Evolutionary conservation across 2,329 filamentous ascomycete species (phyloP), one percentile per base, ranked within the genome.

Genomic region (Chrysoporthe deuterocubensis): DNA sequence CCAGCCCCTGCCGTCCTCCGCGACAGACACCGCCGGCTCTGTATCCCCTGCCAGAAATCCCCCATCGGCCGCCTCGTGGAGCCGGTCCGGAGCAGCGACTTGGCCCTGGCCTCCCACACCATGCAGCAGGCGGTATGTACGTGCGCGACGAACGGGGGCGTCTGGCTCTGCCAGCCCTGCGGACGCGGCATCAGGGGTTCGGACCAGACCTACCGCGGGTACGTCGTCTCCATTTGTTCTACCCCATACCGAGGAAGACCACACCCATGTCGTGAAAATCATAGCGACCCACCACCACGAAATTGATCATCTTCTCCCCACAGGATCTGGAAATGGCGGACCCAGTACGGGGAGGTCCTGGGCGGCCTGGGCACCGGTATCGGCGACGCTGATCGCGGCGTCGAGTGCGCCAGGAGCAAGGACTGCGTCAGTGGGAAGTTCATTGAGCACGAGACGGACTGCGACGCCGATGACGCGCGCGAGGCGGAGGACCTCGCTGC

Each of bases 131-230:
- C 80, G 61, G 76, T 88, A 21, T 89, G 87, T 74, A 81, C 78
- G 54, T 89, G 87, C 73, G 82, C 79, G 1, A 78, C 78, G 1
- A 79, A 86, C 11, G 68, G 54, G 5, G 85, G 86, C 4, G 88
- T 96, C 59, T 97, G 93, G 92, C 87, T 97, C 37, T 98, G 94
- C 78, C 88, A 92, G 71, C 89, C 91, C 1, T 97, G 95, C 73
- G 93, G 94, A 1, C 87, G 90, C 70, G 87, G 87, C 65, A 88
- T 96, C 64, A 83, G 87, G 34, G 83, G 80, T 50, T 82, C 84
- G 26, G 88, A 90, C 72, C 79, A 82, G 64, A 85, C 89, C 66
- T 90, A 90, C 70, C 82, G 84, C 73, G 80, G 83, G 86, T 88
- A 65, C 26, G 61, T 67, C 26, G 61, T 76, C 16, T n/a, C 16